phyloP scores from a whole-genome alignment of 768 basidiomycete species.

The Brasilioporus rufonigricans region DNA sequence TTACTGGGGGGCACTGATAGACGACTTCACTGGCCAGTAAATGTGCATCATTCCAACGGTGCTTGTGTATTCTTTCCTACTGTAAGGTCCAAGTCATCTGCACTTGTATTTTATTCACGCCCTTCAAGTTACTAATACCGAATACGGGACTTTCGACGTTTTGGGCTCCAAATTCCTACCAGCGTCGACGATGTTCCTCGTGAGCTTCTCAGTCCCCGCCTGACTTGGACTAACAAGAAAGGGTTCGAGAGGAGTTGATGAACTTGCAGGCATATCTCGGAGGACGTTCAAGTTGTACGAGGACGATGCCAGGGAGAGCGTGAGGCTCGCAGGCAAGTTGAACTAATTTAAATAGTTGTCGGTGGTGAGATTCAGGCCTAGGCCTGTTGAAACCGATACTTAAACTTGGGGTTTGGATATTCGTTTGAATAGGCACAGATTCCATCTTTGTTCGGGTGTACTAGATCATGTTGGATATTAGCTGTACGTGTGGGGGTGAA shows the following conservation, averaged over 20 bases:
- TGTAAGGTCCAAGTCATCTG: no score
- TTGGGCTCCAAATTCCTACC: conserved; percentile 66
- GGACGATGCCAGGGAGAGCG: conserved; percentile 77
- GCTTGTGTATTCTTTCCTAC: no score
- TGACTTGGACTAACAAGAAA: conserved; percentile 87
- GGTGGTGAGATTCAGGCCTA: not conserved
- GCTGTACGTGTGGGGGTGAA: not conserved
- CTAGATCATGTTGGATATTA: not conserved
- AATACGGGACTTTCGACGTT: no score
- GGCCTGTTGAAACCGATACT: no score
- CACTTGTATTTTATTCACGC: no score
- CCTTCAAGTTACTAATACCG: no score
- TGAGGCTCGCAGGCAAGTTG: conserved; percentile 72
- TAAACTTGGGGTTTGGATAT: not conserved
- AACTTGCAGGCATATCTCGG: conserved; percentile 90
- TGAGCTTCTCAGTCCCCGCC: conserved; percentile 83
- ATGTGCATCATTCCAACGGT: no score
- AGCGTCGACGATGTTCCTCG: conserved; percentile 81
- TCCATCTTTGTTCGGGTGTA: not conserved
- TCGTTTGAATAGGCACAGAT: not conserved
- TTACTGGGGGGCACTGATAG: no score
- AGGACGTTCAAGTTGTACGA: conserved; percentile 94
- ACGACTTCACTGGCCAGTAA: no score
- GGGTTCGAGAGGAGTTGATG: conserved; percentile 87
- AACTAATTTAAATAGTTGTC: conserved; percentile 16